Evolutionary conservation across 805 yeast genomes (phyloP).

Genomic region (Maudiozyma bulderi): DNA sequence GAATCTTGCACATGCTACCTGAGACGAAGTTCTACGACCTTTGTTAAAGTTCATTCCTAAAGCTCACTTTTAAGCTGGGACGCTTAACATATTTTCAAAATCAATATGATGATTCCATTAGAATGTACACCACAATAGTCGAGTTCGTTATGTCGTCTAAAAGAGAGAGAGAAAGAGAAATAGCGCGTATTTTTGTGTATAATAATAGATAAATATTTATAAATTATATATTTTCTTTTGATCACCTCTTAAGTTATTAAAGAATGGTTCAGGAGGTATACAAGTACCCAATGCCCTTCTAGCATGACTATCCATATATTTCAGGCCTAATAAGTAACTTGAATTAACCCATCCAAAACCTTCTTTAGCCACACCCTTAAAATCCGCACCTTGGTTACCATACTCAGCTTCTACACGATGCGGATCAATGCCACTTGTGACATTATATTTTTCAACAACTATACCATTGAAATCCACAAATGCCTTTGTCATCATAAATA

Average conservation of each 20-base stretch:
- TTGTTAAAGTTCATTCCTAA: too few relatives aligned
- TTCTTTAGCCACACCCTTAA: slow-evolving; percentile 87
- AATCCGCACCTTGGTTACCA: slow-evolving; percentile 91
- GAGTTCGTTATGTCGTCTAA: too few relatives aligned
- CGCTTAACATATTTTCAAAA: too few relatives aligned
- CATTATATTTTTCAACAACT: slow-evolving; percentile 92
- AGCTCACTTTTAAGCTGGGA: too few relatives aligned
- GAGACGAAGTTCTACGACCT: too few relatives aligned
- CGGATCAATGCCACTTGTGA: slow-evolving; percentile 71
- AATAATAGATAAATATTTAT: too few relatives aligned
- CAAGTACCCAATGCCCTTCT: slow-evolving; percentile 70
- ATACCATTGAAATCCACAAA: slow-evolving; percentile 90
- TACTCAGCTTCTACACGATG: slow-evolving; percentile 92
- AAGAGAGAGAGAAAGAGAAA: too few relatives aligned
- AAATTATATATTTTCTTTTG: slow-evolving; percentile 29
- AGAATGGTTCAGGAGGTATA: slow-evolving; percentile 60
- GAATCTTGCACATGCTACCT: too few relatives aligned
- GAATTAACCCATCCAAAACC: slow-evolving; percentile 99
- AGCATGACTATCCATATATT: slow-evolving; percentile 55
- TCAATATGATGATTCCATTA: too few relatives aligned
- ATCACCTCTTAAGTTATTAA: slow-evolving; percentile 35
- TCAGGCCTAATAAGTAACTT: slow-evolving; percentile 64
- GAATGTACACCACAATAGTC: too few relatives aligned
- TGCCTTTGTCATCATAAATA: slow-evolving; percentile 78
- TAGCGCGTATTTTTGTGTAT: too few relatives aligned